A percentile compares a stretch with the other conserved stretches of the same genome.
Evolutionary conservation across 2,329 filamentous ascomycete species (phyloP).

Genomic region (Rhynchosporium graminicola): DNA sequence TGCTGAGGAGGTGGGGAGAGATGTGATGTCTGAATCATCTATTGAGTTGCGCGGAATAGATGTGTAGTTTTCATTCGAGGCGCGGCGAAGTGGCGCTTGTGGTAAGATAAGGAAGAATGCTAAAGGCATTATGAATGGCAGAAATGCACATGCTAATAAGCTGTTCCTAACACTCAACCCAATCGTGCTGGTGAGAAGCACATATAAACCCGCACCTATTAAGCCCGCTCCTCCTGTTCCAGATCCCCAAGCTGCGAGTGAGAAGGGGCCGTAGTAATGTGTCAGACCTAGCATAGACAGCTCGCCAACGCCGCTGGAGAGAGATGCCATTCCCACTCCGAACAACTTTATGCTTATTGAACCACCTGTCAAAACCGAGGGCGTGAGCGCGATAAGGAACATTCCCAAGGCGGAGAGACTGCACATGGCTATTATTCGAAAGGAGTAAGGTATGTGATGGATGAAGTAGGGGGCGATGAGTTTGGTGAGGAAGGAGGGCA

Average conservation of each 20-base stretch:
- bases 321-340: conserved; percentile 80
- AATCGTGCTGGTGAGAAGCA: conserved; percentile 78
- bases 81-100: conserved; percentile 59
- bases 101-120: conserved; percentile 81
- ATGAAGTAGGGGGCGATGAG: conserved; percentile 92
- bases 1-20: conserved; percentile 45
- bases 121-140: conserved; percentile 77
- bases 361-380: conserved; percentile 50
- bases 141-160: conserved; percentile 73
- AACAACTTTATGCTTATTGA: conserved; percentile 75
- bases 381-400: conserved; percentile 83
- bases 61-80: conserved; percentile 54
- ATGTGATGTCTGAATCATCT: conserved; percentile 42
- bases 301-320: conserved; percentile 86
- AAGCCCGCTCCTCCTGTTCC: conserved; percentile 89
- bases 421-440: conserved; percentile 75
- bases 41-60: conserved; percentile 45
- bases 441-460: conserved; percentile 76
- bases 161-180: conserved; percentile 73
- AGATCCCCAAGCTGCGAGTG: conserved; percentile 87
- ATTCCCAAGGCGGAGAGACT: conserved; percentile 79
- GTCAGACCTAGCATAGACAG: conserved; percentile 88
- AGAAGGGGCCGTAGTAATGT: conserved; percentile 87
- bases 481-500: conserved; percentile 87
- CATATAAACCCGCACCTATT: conserved; percentile 84